Base-by-base conservation (phyloP, 345 rosid species). In the Gossypium arboreum region DNA sequence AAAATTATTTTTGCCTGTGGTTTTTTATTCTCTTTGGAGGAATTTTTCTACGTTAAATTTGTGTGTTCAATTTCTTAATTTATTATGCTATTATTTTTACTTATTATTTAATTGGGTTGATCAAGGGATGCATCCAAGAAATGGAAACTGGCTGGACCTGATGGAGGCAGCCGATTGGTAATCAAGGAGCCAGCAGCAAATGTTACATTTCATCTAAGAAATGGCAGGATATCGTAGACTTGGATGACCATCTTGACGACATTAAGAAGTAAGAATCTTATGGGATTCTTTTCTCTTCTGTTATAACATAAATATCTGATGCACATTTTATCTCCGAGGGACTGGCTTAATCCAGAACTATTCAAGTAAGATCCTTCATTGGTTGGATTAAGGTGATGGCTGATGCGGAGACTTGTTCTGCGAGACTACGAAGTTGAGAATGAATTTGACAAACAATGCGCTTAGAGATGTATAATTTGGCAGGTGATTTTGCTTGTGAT, bases 161-260 rank as follows among this genome's bases (percentile, higher is more conserved):
- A 89, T 77, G 90, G 89, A 77, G 86, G 92, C 81, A 84, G 87
- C 82, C 85, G 73, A 56, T 80, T 95, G 83, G 79, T 83, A 15
- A 74, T 78, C 45, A 93, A 89, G 88, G 99, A 91, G 81, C 94
- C 98, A 78, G 86, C 93, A 3, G 96, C 98, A 24, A 93, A 90
- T 83, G 67, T 76, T 89, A 84, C 79, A 87, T 95, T 73, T 79
- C 91, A 47, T 86, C 94, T 9, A 85, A 79, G 79, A 95, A 93
- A 82, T 91, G 96, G 96, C 88, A 86, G 76, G 88, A 86, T 77
- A 75, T 94, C 34, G 90, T 90, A 22, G 98, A 94, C 81, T 85
- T 95, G 75, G 94, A 95, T 73, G 98, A 93, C 73, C 99, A 93
- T 83, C 98, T 95, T 44, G 99, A 95, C 59, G 91, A 93, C 80